Evolutionary conservation across 495 filamentous ascomycete species (phyloP).

Genomic region (Oidiodendron maius): DNA sequence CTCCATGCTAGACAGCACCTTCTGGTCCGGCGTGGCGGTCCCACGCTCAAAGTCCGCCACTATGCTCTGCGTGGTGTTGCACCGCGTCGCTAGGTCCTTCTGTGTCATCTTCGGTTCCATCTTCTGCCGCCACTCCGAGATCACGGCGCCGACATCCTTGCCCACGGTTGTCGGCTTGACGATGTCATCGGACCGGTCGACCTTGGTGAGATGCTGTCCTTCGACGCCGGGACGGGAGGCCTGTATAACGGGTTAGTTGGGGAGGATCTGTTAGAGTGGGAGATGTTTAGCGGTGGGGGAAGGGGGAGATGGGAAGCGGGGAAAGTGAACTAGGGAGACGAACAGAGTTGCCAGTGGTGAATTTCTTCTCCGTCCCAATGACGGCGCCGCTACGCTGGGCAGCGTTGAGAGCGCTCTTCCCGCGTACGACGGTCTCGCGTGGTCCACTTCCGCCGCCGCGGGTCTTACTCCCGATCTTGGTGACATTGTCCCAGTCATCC

Average conservation of each 20-base stretch:
- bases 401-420: constrained; percentile 83
- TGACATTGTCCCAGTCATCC: constrained; percentile 80
- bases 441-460: constrained; percentile 52
- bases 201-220: constrained; percentile 95
- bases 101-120: constrained; percentile 89
- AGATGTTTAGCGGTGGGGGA: neutral
- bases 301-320: constrained; percentile 1
- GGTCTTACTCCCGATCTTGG: constrained; percentile 87
- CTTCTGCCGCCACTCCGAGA: constrained; percentile 63
- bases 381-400: constrained; percentile 73
- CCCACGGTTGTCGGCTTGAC: constrained; percentile 92
- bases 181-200: constrained; percentile 96
- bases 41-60: constrained; percentile 85
- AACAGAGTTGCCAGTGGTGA: constrained; percentile 67
- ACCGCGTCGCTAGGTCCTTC: constrained; percentile 92
- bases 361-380: constrained; percentile 93
- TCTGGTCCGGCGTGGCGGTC: constrained; percentile 75
- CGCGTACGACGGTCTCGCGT: constrained; percentile 82
- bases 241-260: constrained; percentile 27
- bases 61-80: constrained; percentile 76
- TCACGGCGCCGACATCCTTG: constrained; percentile 70
- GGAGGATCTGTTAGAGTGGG: neutral
- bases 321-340: constrained; percentile 28
- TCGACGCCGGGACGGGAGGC: constrained; percentile 57
- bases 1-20: constrained; percentile 76